These are phyloP conservation scores for Ascomycota sp. DNA, from an alignment of 2,329 filamentous ascomycete genomes.

Conservation along the genomic window DNA sequence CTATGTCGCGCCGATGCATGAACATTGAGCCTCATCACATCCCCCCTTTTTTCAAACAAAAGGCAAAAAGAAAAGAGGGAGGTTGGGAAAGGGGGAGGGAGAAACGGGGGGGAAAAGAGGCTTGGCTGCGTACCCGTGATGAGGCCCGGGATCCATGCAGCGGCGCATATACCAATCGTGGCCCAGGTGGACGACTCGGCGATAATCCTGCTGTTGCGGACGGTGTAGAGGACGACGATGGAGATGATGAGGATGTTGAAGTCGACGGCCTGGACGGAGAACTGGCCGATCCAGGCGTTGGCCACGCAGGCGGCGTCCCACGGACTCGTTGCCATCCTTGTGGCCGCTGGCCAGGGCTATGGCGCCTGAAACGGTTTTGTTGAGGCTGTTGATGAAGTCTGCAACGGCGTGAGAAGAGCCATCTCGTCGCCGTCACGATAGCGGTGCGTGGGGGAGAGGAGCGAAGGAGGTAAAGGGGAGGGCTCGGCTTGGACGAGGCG, in stretches of 20 bases:
- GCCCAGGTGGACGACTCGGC: conserved; percentile 9
- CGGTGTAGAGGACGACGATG: conserved; percentile 19
- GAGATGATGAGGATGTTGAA: conserved; percentile 24
- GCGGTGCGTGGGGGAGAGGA: too few relatives aligned
- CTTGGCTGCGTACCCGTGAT: conserved; percentile 13
- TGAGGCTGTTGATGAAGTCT: conserved; percentile 19
- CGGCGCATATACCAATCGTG: conserved; percentile 14
- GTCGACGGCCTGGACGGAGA: conserved; percentile 22
- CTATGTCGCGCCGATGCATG: too few relatives aligned
- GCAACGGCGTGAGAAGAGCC: too few relatives aligned
- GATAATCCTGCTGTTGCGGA: conserved; percentile 14
- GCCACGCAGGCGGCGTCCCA: conserved; percentile 11
- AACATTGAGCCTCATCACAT: too few relatives aligned
- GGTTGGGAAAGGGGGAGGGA: too few relatives aligned
- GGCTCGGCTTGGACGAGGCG: too few relatives aligned
- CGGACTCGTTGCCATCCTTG: conserved; percentile 6
- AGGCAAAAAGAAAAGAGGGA: too few relatives aligned
- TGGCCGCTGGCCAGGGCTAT: conserved; percentile 12
- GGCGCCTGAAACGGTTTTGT: conserved; percentile 20
- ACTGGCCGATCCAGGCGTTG: conserved; percentile 23
- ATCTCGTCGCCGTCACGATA: too few relatives aligned
- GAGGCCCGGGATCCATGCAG: conserved; percentile 19
- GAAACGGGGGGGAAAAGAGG: too few relatives aligned
- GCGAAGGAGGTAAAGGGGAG: too few relatives aligned
- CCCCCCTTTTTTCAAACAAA: too few relatives aligned